Conservation (phyloP, 2,329 filamentous ascomycete species). For the Raffaelea albimanens region DNA sequence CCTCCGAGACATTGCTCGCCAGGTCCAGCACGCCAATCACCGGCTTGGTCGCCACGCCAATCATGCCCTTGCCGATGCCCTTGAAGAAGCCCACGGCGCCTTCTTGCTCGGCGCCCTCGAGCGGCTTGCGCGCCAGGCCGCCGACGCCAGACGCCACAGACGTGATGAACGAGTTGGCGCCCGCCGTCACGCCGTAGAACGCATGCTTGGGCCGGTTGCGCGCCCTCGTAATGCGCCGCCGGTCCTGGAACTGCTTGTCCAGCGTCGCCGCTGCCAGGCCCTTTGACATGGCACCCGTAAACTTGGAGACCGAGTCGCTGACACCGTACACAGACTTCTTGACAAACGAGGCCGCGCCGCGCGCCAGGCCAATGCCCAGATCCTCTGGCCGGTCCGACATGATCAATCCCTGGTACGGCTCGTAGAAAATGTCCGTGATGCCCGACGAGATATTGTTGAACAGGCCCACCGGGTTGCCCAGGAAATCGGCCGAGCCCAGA, state of each 20-base stretch:
- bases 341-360: constrained; percentile 91
- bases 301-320: constrained; percentile 93
- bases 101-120: constrained; percentile 94
- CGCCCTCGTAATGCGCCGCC: constrained; percentile 83
- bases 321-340: constrained; percentile 99
- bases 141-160: constrained; percentile 91
- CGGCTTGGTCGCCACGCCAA: constrained; percentile 93
- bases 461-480: constrained; percentile 91
- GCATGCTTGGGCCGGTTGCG: constrained; percentile 96
- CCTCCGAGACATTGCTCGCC: constrained; percentile 92
- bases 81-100: constrained; percentile 93
- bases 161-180: constrained; percentile 88
- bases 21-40: constrained; percentile 95
- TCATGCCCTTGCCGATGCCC: constrained; percentile 87
- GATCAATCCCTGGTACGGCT: constrained; percentile 92
- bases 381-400: constrained; percentile 94
- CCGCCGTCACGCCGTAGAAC: constrained; percentile 88
- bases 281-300: constrained; percentile 95
- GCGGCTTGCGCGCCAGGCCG: constrained; percentile 82
- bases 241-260: constrained; percentile 97
- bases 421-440: constrained; percentile 97
- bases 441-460: constrained; percentile 99
- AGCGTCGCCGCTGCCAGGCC: constrained; percentile 89
- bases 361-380: constrained; percentile 87
- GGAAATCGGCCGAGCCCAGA: constrained; percentile 90